Base-by-base conservation (phyloP, 2,329 filamentous ascomycete genomes). In the Cladobotryum mycophilum region DNA sequence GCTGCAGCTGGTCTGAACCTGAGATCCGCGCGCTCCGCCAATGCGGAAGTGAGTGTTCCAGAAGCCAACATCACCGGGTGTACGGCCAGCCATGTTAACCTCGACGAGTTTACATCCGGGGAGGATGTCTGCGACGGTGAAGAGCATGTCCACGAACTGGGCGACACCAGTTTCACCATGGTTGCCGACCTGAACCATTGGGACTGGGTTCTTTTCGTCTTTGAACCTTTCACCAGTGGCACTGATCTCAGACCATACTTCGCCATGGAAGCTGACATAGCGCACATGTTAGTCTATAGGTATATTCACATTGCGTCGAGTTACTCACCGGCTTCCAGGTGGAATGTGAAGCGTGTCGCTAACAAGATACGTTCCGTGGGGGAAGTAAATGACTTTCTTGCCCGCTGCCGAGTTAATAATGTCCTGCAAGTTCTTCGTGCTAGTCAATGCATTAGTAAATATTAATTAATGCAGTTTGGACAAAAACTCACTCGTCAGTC, bases 341-440 rank as follows among this genome's bases (percentile, higher is more conserved):
- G 54, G 73, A 3, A 69, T 66, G n/a, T 76, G 70, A 65, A 76
- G 76, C 3, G 73, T 70, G 59, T 81, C 77, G 20, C 79, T 80
- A 12, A 79, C 69, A 17, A 82, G 70, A 7, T 70, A 68, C 8
- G 75, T 74, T 20, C 74, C 73, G 11, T 69, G 64, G 2, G 71
- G 71, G 54, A 75, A 70, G 56, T 66, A 75, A 2, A 68, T 55
- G 45, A 74, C 61, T 48, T 70, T 71, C 59, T 65, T 65, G 30
- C 56, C 60, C 15, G 55, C 55, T 7, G 53, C 55, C 12, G 44
- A 41, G 41, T 54, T 54, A 36, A 57, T 57, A 33, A 57, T 57
- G 15, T 45, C 40, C 22, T 57, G 53, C 6, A 55, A 41, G 22
- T 52, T 57, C n/a, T 47, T 47, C n/a, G 53, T 57, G 38, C 52